phyloP scores from a whole-genome alignment of 768 basidiomycete species.

The Agrocybe praecox region DNA sequence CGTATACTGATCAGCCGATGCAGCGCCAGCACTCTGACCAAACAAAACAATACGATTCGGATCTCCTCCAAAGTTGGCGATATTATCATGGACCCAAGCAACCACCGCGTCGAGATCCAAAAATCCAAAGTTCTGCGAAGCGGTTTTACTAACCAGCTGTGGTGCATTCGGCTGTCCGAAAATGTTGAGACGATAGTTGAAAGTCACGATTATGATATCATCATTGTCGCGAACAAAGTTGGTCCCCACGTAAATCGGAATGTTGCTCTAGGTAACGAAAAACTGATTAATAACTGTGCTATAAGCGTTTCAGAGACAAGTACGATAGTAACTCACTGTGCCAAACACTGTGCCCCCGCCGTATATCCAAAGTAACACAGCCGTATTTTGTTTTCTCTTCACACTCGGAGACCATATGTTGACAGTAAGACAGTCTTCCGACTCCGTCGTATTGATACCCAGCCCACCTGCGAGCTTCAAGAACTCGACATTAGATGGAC shows the following conservation, averaged over 20 bases:
- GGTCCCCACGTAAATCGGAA: conserved; percentile 25
- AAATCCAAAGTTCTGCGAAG: conserved; percentile 35
- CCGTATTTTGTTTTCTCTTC: conserved; percentile 28
- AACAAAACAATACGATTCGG: conserved; percentile 36
- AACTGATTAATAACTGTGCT: background rate
- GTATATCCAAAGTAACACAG: conserved; percentile 38
- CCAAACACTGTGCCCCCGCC: conserved; percentile 38
- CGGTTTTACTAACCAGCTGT: conserved; percentile 25
- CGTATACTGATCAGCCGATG: conserved; percentile 33
- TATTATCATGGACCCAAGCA: conserved; percentile 49
- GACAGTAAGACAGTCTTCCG: conserved; percentile 36
- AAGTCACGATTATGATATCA: conserved; percentile 34
- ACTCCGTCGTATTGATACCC: conserved; percentile 26
- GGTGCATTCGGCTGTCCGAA: conserved; percentile 42
- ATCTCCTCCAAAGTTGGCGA: conserved; percentile 43
- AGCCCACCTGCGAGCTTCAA: conserved; percentile 23
- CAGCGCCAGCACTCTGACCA: conserved; percentile 39
- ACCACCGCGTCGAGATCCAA: conserved; percentile 40
- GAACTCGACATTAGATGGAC: conserved; percentile 21
- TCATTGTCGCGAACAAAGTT: conserved; percentile 34
- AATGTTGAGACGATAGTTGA: conserved; percentile 41
- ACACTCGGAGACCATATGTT: conserved; percentile 42
- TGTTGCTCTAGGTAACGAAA: conserved; percentile 25
- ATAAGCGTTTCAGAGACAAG: too few species aligned
- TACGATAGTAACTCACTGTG: conserved; percentile 22